These are phyloP conservation scores for Amanita exitialis DNA, from an alignment of 768 basidiomycete species.

Conservation along the genomic window DNA sequence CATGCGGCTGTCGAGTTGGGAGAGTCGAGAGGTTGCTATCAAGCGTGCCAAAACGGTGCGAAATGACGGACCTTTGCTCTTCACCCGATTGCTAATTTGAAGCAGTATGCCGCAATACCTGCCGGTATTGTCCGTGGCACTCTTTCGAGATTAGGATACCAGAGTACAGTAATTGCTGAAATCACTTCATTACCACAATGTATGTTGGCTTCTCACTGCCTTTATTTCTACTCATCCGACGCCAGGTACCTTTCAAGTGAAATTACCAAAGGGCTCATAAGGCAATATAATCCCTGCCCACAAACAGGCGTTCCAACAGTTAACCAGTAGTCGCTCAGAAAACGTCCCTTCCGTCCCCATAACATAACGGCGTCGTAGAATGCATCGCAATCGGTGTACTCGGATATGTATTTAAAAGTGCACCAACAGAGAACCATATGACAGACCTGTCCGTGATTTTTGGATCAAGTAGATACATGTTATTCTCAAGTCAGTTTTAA, in stretches of 20 bases:
- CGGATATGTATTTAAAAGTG: too few species aligned
- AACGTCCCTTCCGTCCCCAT: too few species aligned
- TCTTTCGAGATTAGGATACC: conserved; percentile 66
- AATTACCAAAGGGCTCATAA: conserved; percentile 4
- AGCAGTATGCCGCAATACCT: conserved; percentile 72
- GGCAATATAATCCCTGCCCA: background rate
- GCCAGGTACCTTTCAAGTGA: conserved; percentile 5
- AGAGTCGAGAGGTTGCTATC: conserved; percentile 65
- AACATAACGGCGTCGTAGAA: too few species aligned
- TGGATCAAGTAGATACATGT: too few species aligned
- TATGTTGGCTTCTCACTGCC: conserved; percentile 18
- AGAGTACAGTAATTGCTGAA: conserved; percentile 69
- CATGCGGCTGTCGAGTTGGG: conserved; percentile 69
- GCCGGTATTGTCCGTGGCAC: conserved; percentile 81
- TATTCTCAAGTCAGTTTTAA: too few species aligned
- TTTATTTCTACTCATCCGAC: conserved; percentile 11
- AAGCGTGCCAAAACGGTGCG: conserved; percentile 59
- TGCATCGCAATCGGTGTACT: too few species aligned
- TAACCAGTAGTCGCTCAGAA: too few species aligned
- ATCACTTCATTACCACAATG: conserved; percentile 81
- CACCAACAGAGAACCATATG: too few species aligned
- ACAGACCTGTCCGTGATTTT: too few species aligned
- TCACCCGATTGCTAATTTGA: background rate
- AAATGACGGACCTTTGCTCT: background rate
- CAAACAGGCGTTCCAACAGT: too few species aligned